phyloP scores from a whole-genome alignment of 1,284 basidiomycete species.

The Agaricales sp. region DNA sequence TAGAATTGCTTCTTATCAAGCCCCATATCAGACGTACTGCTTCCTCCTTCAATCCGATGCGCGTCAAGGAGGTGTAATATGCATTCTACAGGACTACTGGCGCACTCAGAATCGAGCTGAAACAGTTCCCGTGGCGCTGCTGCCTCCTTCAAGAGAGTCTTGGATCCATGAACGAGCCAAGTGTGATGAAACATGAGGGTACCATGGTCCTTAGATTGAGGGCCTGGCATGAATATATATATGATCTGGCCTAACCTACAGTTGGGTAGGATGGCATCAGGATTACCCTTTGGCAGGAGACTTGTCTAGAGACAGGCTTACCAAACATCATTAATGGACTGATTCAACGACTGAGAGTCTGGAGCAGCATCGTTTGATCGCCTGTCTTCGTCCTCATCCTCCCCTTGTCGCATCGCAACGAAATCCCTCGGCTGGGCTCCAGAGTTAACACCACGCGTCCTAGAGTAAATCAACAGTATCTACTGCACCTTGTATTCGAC shows the following conservation, averaged over 20 bases:
- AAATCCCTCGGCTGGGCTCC: neutral
- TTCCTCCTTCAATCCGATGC: neutral
- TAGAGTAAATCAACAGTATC: neutral
- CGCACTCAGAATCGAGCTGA: neutral
- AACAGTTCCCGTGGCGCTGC: neutral
- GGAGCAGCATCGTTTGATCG: neutral
- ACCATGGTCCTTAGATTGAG: neutral
- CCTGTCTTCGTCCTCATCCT: neutral
- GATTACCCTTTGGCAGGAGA: too few relatives aligned
- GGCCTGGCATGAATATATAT: neutral
- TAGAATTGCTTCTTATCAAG: neutral
- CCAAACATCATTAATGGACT: neutral
- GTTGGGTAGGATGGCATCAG: too few relatives aligned
- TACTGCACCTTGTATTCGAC: neutral
- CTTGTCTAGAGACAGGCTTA: too few relatives aligned
- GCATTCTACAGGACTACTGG: neutral
- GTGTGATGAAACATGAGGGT: neutral
- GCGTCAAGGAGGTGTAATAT: neutral
- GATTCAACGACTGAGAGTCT: neutral
- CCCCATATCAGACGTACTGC: neutral
- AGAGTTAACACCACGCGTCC: neutral
- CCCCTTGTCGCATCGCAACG: neutral
- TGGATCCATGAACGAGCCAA: neutral
- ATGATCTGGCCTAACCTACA: neutral
- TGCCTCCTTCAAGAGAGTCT: neutral